Evolutionary conservation across 1,139 yeast genomes (phyloP), one percentile per base, ranked within the genome.

Genomic region (Saccharomyces hybrid): DNA sequence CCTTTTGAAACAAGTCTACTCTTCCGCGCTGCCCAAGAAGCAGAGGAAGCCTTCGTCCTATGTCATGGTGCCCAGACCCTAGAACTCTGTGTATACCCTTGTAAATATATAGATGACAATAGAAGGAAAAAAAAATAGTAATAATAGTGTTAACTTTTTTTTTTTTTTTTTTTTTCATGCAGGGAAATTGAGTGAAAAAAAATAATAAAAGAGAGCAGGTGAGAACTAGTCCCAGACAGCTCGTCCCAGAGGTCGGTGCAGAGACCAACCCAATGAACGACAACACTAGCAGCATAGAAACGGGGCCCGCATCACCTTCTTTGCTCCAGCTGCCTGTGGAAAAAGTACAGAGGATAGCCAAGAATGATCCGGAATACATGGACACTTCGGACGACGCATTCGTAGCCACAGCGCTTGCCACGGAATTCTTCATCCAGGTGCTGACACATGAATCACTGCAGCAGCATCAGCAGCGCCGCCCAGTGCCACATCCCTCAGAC

Each of bases 391-490:
- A 83, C 54, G 77, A 85, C 42, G 95, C 96, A 0, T 88, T 87
- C 11, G 86, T 84, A 62, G 84, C 96, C 14, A 79, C 95, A 1
- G 95, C 95, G 0, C 80, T 88, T 49, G 96, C 97, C 3, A 86
- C 96, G 0, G 96, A 91, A 66, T 73, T 88, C 49, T 91, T 93
- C 68, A 79, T 91, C 11, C 88, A 87, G 70, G 81, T 85, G 62
- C 75, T 91, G 54, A 80, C 90, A 1, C 93, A 85, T 66, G 95
- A 88, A 64, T 93, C 96, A 0, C 74, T 84, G 27, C 85, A 4
- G 27, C 42, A 50, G 14, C 24, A 7, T 11, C 29, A 29, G 31
- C 47, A 21, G 9, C 29, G 3, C 12, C 19, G n/a, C 4, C 52
- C 29, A 4, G 31, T 24, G 12, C 50, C 42, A 5, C 50, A 12